Conservation (phyloP, 192 early-diverging fungal species). For the Umbelopsis vinacea region DNA sequence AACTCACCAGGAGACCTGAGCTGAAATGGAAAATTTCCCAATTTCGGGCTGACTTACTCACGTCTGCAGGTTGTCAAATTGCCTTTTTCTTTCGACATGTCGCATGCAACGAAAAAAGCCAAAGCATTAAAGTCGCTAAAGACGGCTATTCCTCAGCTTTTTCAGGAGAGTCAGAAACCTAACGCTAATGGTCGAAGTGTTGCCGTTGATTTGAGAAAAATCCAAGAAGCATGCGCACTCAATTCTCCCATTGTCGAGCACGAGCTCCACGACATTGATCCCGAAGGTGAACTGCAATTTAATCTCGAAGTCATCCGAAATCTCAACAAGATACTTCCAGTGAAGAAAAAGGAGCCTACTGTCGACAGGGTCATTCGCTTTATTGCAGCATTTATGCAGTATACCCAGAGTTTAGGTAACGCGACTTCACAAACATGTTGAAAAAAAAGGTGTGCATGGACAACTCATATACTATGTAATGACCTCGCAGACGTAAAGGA, state of each 20-base stretch:
- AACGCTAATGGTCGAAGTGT: conserved; percentile 71
- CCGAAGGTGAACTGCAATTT: conserved; percentile 67
- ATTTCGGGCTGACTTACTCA: conserved; percentile 43
- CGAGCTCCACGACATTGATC: conserved; percentile 34
- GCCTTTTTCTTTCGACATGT: conserved; percentile 23
- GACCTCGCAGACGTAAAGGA: background rate
- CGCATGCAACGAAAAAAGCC: conserved; percentile 43
- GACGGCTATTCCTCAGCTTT: conserved; percentile 66
- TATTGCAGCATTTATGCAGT: conserved; percentile 75
- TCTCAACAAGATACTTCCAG: conserved; percentile 74
- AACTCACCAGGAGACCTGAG: background rate
- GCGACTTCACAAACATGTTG: no score
- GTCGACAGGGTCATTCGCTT: conserved; percentile 78
- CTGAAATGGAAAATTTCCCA: background rate
- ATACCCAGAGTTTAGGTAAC: conserved; percentile 65
- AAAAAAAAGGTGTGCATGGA: background rate
- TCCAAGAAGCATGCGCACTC: conserved; percentile 53
- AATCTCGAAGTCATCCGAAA: conserved; percentile 80
- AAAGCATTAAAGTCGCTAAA: conserved; percentile 40
- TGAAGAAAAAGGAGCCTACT: conserved; percentile 73
- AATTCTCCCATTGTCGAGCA: conserved; percentile 49
- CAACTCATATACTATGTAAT: background rate
- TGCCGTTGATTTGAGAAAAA: conserved; percentile 73
- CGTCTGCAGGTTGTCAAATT: conserved; percentile 45
- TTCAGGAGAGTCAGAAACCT: conserved; percentile 75